phyloP scores from a whole-genome alignment of 768 basidiomycete genomes.

The Gelatoporia subvermispora region DNA sequence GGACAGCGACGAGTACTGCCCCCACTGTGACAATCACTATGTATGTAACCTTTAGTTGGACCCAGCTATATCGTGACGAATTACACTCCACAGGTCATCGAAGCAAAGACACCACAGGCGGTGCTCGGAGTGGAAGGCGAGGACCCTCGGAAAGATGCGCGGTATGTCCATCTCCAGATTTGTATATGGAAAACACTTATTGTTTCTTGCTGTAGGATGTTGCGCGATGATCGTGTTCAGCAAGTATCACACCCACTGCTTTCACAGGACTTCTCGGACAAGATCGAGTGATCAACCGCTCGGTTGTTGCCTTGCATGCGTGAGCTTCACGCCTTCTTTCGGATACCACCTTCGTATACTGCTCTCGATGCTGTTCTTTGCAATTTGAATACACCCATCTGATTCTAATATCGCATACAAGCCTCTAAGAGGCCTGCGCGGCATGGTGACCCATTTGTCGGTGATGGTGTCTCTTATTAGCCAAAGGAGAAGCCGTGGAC shows the following conservation, averaged over 20 bases:
- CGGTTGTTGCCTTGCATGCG: no score
- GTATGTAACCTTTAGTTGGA: constrained; percentile 42
- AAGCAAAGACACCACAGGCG: constrained; percentile 87
- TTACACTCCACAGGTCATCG: constrained; percentile 60
- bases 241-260: constrained; percentile 47
- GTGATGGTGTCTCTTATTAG: no score
- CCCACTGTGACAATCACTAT: constrained; percentile 97
- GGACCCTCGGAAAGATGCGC: constrained; percentile 80
- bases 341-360: no score
- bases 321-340: no score
- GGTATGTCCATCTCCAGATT: constrained; percentile 39
- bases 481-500: no score
- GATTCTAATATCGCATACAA: no score
- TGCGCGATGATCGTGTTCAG: constrained; percentile 82
- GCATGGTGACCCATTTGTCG: no score
- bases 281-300: constrained; percentile 27
- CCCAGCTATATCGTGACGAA: not conserved
- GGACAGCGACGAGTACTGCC: constrained; percentile 97
- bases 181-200: constrained; percentile 3
- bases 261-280: constrained; percentile 41
- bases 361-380: no score
- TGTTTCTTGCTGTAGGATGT: constrained; percentile 50
- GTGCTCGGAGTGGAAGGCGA: constrained; percentile 86
- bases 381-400: no score
- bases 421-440: no score